These are phyloP conservation scores for Trichoderma cornu-damae DNA, from an alignment of 2,329 filamentous ascomycete species.

Conservation along the genomic window DNA sequence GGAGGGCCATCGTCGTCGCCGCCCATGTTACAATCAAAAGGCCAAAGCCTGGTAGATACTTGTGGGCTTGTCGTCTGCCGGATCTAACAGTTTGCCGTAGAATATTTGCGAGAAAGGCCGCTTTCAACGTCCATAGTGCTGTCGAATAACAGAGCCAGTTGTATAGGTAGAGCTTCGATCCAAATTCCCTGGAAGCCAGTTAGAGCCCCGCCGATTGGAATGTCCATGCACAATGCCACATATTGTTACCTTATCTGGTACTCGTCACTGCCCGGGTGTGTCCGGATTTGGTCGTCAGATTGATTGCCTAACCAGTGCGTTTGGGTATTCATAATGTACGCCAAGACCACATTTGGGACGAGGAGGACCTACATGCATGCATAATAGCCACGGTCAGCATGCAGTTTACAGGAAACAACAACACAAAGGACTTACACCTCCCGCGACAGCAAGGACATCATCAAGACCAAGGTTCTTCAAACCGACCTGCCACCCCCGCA, in stretches of 20 bases:
- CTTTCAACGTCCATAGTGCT: slow-evolving; percentile 17
- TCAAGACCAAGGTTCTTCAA: slow-evolving; percentile 5
- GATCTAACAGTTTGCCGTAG: not conserved
- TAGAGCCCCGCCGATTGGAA: not conserved
- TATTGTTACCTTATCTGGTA: not conserved
- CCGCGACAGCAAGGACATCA: not conserved
- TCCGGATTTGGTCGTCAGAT: not conserved
- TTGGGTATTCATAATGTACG: not conserved
- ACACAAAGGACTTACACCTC: not conserved
- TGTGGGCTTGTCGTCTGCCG: not conserved
- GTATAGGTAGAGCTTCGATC: slow-evolving; percentile 19
- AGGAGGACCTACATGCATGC: slow-evolving; percentile 5
- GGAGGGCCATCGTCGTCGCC: slow-evolving; percentile 3
- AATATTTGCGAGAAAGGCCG: slow-evolving; percentile 13
- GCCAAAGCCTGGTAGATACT: slow-evolving; percentile 6
- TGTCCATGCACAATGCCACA: too few relatives aligned
- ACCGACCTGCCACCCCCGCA: not conserved
- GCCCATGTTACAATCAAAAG: slow-evolving; percentile 7
- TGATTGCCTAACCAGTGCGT: slow-evolving; percentile 15
- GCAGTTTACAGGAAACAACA: not conserved
- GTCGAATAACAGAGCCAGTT: slow-evolving; percentile 17
- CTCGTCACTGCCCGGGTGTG: not conserved
- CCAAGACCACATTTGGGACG: slow-evolving; percentile 5
- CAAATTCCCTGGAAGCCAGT: slow-evolving; percentile 12
- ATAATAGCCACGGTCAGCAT: not conserved